Evolutionary conservation across 2,329 filamentous ascomycete genomes (phyloP), one percentile per base, ranked within the genome.

Genomic region (Beauveria asiatica): DNA sequence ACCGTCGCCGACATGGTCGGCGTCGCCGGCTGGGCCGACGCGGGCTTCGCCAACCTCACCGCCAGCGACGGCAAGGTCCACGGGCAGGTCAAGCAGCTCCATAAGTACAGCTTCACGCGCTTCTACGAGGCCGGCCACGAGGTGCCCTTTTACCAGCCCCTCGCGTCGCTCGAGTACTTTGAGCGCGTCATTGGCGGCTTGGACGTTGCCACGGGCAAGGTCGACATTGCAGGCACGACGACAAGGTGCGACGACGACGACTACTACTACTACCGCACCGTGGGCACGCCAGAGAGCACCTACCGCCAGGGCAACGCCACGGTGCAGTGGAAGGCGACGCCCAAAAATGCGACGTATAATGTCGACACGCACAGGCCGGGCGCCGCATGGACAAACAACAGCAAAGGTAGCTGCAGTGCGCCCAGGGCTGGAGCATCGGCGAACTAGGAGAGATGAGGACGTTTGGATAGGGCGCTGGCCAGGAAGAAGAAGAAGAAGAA

Each of bases 21-120:
- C 46, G 75, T 78, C 5, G 72, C 76, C 41, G 70, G 78, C 51
- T 70, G 53, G 53, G 13, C 42, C 3, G 11, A 19, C 11, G 85
- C 90, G 0, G 89, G 88, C 0, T 94, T 93, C 70, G 81, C 83
- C 0, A 83, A 86, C 3, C 82, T 94, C 61, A 73, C 83, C 8
- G 83, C 88, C 7, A 86, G 87, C 64, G 79, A 77, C 17, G 78
- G 80, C 13, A 82, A 81, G 83, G 61, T 58, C 5, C 10, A 48
- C 7, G 56, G 19, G 2, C 44, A 49, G 37, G 88, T 89, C 0
- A 81, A 89, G 5, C 89, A 93, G 70, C 86, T 83, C 65, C 89
- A 87, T 8, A 91, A 92, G 66, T 81, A 87, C 62, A 83, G 80
- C 48, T 88, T 88, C 70, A 82, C 81, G 30, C 78, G 86, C 1